Base-by-base conservation (phyloP, 495 filamentous ascomycete genomes). In the Penicilliopsis zonata region DNA sequence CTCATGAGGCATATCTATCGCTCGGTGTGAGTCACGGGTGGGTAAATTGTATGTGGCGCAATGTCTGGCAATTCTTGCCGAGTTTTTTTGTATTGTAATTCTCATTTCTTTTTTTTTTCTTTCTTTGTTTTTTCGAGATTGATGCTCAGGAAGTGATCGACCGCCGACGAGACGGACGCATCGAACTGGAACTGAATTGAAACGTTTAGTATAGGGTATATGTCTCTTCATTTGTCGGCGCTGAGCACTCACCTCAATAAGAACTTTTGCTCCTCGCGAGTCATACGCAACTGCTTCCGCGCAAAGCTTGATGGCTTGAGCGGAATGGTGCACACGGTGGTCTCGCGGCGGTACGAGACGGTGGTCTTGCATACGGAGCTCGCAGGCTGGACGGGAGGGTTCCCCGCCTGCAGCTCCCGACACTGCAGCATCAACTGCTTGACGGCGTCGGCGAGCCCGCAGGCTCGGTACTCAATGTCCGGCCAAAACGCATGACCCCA, bases 401-500 rank as follows among this genome's bases (percentile, higher is more conserved):
- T 40, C 7, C 41, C 57, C 29, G 38, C 34, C 18, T 48, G 51
- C 9, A 75, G 53, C 36, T 68, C 67, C 17, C 62, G 41, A 42
- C 69, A 74, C 40, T 75, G 67, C 22, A 56, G 44, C 3, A 72
- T 60, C 20, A 78, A 58, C 25, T 70, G 54, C 42, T 72, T 61
- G 25, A 78, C 64, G 4, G 66, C 64, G 1, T 62, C 56, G 10
- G 60, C 63, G 32, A 75, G 48, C 26, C 53, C 47, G n/a, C 47
- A 49, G 4, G 73, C 71, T 16, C 68, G 63, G 18, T 67, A 49
- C 36, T 69, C 57, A 26, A 74, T 70, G 20, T 65, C 59, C 1
- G 65, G 57, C 67, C 68, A 76, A 46, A 69, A 65, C 13, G 53
- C 52, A 18, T 65, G 59, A 30, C 72, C 70, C 66, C 66, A 78